phyloP scores from a whole-genome alignment of 2,329 filamentous ascomycete species.

The Aspergillus sp. region DNA sequence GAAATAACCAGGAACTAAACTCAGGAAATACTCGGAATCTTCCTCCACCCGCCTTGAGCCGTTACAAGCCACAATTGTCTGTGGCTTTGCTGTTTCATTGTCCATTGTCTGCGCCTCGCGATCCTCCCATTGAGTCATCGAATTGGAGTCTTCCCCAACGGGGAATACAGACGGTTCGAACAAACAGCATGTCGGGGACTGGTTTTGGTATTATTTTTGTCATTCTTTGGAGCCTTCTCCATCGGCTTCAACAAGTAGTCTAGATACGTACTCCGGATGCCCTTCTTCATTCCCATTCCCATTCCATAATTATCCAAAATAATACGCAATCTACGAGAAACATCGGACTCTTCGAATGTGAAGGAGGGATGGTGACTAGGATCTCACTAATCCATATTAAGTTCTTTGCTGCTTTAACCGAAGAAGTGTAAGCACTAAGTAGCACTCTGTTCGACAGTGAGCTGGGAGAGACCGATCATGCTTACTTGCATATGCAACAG shows the following conservation, averaged over 20 bases:
- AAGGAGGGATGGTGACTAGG: not conserved
- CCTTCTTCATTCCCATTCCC: not conserved
- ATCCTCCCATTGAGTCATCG: not conserved
- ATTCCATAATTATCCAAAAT: not conserved
- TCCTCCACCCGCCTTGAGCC: not conserved
- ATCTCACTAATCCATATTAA: not conserved
- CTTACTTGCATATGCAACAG: not conserved
- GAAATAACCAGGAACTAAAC: not conserved
- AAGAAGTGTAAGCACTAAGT: not conserved
- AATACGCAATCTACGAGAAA: not conserved
- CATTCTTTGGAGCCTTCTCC: not conserved
- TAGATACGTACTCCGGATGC: not conserved
- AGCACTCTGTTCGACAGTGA: not conserved
- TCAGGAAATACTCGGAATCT: not conserved
- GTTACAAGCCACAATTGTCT: conserved; percentile 3
- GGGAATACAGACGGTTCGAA: not conserved
- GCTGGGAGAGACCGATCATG: not conserved
- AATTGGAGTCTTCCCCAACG: not conserved
- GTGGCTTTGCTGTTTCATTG: not conserved
- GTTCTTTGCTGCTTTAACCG: not conserved
- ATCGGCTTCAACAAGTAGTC: not conserved
- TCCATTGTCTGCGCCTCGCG: not conserved
- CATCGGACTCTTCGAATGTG: not conserved
- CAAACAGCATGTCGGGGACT: not conserved
- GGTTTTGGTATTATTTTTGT: not conserved